These are phyloP conservation scores for Coccinonectria pachysandricola DNA, from an alignment of 2,329 filamentous ascomycete genomes.

Conservation along the genomic window DNA sequence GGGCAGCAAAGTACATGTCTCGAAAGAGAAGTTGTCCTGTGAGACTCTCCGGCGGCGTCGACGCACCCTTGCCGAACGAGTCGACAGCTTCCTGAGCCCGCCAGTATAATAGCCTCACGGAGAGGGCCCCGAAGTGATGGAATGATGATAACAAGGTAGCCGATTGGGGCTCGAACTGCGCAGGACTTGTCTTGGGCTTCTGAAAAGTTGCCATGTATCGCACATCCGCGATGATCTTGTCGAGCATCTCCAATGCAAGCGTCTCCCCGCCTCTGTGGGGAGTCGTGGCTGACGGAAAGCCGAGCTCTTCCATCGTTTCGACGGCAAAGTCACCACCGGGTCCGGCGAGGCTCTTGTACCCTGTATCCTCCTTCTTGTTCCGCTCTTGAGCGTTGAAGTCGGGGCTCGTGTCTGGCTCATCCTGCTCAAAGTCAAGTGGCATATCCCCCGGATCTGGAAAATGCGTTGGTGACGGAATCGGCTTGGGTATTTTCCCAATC, in stretches of 20 bases:
- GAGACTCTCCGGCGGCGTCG: constrained; percentile 56
- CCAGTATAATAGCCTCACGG: constrained; percentile 65
- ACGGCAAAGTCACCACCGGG: constrained; percentile 59
- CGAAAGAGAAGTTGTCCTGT: constrained; percentile 66
- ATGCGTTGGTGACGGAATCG: constrained; percentile 46
- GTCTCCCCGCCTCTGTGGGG: constrained; percentile 63
- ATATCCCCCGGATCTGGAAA: constrained; percentile 58
- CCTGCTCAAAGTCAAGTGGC: constrained; percentile 47
- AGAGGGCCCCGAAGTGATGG: constrained; percentile 64
- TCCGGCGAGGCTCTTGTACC: constrained; percentile 53
- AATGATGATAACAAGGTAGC: constrained; percentile 66
- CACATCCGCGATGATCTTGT: constrained; percentile 48
- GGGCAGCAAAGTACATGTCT: constrained; percentile 76
- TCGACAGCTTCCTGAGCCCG: constrained; percentile 52
- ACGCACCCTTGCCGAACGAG: constrained; percentile 44
- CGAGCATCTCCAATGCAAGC: constrained; percentile 46
- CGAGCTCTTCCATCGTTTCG: constrained; percentile 62
- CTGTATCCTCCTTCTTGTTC: constrained; percentile 40
- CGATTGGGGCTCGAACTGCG: constrained; percentile 60
- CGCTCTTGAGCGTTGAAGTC: constrained; percentile 53
- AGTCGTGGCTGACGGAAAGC: constrained; percentile 53
- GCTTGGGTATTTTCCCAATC: constrained; percentile 50
- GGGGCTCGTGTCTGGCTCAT: constrained; percentile 36
- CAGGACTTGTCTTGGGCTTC: constrained; percentile 66
- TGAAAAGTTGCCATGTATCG: constrained; percentile 64